Percentiles rank a stretch among this genome's conserved stretches.
Evolutionary conservation across 1,284 basidiomycete species (phyloP).

Genomic region (Apiotrichum sp.): DNA sequence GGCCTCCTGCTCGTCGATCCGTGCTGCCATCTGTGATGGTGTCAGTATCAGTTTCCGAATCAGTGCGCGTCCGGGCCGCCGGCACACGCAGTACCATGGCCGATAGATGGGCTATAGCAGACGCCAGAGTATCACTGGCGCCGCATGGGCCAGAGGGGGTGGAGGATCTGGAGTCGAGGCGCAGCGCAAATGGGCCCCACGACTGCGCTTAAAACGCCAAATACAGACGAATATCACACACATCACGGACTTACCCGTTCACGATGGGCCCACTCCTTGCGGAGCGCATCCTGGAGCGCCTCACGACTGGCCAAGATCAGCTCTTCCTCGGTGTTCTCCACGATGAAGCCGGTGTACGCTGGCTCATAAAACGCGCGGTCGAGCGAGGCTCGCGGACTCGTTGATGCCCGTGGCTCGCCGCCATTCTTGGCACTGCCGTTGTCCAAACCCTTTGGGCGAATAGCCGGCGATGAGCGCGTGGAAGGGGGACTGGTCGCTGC

Average conservation of each 20-base stretch:
- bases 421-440: no score
- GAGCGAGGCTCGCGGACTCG: not conserved
- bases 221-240: not conserved
- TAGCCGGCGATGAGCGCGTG: not conserved
- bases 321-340: constrained; percentile 33
- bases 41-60: not conserved
- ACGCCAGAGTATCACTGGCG: no score
- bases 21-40: constrained; percentile 5
- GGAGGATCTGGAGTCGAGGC: no score
- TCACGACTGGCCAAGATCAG: constrained; percentile 24
- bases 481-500: not conserved
- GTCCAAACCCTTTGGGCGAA: not conserved
- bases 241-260: constrained; percentile 28
- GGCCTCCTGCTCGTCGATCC: constrained; percentile 13
- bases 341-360: constrained; percentile 15
- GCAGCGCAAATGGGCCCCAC: no score
- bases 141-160: no score
- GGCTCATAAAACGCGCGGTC: not conserved
- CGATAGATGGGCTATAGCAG: no score
- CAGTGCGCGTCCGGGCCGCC: not conserved
- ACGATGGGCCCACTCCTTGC: constrained; percentile 27
- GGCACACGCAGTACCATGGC: not conserved
- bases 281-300: constrained; percentile 28
- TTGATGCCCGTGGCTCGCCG: not conserved
- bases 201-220: not conserved